Conservation (phyloP, 108 stramenopile species). For the Skeletonema grethae region DNA sequence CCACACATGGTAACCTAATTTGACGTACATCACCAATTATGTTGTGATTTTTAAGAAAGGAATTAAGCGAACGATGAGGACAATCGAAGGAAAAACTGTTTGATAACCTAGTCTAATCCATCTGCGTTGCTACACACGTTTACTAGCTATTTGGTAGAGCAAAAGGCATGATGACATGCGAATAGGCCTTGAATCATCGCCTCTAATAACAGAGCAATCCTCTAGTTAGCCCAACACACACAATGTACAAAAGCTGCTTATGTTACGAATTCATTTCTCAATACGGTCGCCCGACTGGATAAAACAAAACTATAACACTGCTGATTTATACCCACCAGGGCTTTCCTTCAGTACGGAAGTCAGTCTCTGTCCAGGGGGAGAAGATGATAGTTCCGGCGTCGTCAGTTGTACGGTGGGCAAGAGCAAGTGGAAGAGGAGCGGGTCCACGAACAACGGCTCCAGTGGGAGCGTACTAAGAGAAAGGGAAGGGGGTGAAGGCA, state of each 20-base stretch:
- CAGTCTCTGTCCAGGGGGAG: constrained; percentile 94
- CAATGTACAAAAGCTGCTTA: constrained; percentile 5
- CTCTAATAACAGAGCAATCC: neutral
- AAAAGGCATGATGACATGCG: constrained; percentile 10
- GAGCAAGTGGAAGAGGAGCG: constrained; percentile 94
- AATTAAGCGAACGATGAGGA: too few species aligned
- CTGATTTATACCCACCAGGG: constrained; percentile 93
- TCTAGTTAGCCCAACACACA: neutral
- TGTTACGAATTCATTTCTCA: neutral
- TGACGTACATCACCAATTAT: too few species aligned
- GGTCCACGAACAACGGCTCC: constrained; percentile 97
- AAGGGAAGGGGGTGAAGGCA: neutral
- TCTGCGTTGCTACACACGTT: constrained; percentile 9
- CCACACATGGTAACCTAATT: too few species aligned
- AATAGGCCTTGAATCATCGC: neutral
- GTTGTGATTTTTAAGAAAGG: too few species aligned
- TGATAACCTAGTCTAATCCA: neutral
- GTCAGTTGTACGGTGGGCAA: constrained; percentile 91
- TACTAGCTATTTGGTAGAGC: constrained; percentile 20
- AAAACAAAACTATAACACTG: neutral
- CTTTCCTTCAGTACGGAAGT: constrained; percentile 95
- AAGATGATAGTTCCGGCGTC: constrained; percentile 85
- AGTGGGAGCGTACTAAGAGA: constrained; percentile 81
- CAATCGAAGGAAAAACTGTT: too few species aligned
- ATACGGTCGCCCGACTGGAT: neutral